phyloP scores from a whole-genome alignment of 2,329 filamentous ascomycete species.

The Dactylellina sp. region DNA sequence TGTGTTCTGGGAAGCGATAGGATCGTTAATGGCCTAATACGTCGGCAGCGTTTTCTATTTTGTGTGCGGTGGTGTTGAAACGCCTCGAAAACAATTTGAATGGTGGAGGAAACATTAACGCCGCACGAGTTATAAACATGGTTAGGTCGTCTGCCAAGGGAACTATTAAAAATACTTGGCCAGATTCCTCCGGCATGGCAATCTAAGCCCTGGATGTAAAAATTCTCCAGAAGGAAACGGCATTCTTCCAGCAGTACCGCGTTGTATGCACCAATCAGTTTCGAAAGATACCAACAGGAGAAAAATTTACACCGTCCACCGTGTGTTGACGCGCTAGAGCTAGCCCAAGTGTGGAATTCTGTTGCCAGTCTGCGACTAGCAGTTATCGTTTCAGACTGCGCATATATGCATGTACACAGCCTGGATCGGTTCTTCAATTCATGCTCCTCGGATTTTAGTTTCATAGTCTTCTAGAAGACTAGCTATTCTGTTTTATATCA shows the following conservation, averaged over 20 bases:
- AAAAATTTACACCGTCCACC: background rate
- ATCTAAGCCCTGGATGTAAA: background rate
- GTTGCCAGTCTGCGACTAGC: constrained; percentile 39
- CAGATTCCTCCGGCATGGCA: constrained; percentile 1
- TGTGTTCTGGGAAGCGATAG: too few relatives aligned
- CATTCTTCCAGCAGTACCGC: background rate
- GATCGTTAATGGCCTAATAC: too few relatives aligned
- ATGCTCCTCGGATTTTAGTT: constrained; percentile 32
- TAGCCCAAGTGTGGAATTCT: constrained; percentile 19
- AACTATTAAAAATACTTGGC: background rate
- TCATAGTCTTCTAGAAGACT: constrained; percentile 24
- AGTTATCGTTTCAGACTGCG: constrained; percentile 45
- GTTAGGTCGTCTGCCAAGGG: background rate
- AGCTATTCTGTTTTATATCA: background rate
- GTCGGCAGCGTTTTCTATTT: too few relatives aligned
- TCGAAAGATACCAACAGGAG: background rate
- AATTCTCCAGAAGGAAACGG: background rate
- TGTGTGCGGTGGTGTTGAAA: too few relatives aligned
- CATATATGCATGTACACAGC: constrained; percentile 8
- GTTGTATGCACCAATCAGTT: constrained; percentile 2
- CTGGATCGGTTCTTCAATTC: background rate
- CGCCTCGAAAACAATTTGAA: too few relatives aligned
- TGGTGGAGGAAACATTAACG: too few relatives aligned
- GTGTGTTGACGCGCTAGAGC: constrained; percentile 6
- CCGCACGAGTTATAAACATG: too few relatives aligned